Conservation (phyloP, 164 flowering plant species). For the grape (Vitis vinifera) region ASM3070453v1 NC_081811.1:26773001-26773500, state of each 20-base stretch:
- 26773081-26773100: conserved; percentile 9
- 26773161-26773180: conserved; percentile 12
- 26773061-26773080: conserved; percentile 15
- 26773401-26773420: conserved; percentile 1
- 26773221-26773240: conserved; percentile 1
- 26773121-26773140: conserved; percentile 4
- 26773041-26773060: conserved; percentile 17
- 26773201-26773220: conserved; percentile 13
- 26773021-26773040: conserved; percentile 8
- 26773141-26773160: neutral
- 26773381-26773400: conserved; percentile 23
- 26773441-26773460: conserved; percentile 21
- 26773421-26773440: conserved; percentile 25
- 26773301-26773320: conserved; percentile 18
- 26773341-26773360: conserved; percentile 6
- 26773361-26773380: conserved; percentile 13
- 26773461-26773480: conserved; percentile 20
- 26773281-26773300: conserved; percentile 2
- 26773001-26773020: conserved; percentile 11
- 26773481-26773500: neutral
- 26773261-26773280: conserved; percentile 14
- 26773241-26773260: conserved; percentile 16
- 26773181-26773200: conserved; percentile 16
- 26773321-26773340: conserved; percentile 5
- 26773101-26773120: conserved; percentile 17